Percentiles rank a stretch among this genome's conserved stretches.
Evolutionary conservation across 805 yeast species (phyloP).

Genomic region (Metschnikowia henanensis): DNA sequence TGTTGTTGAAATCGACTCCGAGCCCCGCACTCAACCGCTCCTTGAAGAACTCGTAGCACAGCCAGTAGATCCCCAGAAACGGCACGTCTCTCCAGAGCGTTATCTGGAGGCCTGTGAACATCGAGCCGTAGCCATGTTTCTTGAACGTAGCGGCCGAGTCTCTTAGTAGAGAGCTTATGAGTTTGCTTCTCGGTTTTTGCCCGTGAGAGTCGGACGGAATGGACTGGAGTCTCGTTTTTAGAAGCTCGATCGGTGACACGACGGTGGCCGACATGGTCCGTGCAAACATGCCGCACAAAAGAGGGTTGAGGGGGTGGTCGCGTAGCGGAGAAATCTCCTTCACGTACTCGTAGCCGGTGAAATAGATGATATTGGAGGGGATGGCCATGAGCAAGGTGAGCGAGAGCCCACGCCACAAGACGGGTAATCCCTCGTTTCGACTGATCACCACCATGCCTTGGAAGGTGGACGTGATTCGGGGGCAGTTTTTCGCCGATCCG

Average conservation of each 20-base stretch:
- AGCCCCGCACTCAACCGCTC: conserved; percentile 21
- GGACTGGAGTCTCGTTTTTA: conserved; percentile 90
- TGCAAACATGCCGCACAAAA: conserved; percentile 84
- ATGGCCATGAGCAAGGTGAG: conserved; percentile 84
- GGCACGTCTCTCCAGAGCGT: conserved; percentile 98
- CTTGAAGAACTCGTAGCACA: conserved; percentile 63
- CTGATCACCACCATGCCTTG: conserved; percentile 71
- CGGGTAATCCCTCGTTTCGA: conserved; percentile 66
- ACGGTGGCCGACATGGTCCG: conserved; percentile 79
- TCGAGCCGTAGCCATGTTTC: conserved; percentile 55
- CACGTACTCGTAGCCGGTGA: conserved; percentile 87
- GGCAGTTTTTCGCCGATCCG: conserved; percentile 37
- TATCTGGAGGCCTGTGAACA: conserved; percentile 83
- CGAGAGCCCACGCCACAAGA: conserved; percentile 89
- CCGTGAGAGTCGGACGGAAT: conserved; percentile 49
- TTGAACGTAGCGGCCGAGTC: conserved; percentile 55
- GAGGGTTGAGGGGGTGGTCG: conserved; percentile 63
- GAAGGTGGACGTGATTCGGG: conserved; percentile 64
- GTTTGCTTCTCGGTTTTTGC: conserved; percentile 27
- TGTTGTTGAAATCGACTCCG: conserved; percentile 24
- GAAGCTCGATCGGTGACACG: conserved; percentile 83
- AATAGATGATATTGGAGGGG: conserved; percentile 91
- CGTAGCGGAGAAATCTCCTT: conserved; percentile 61
- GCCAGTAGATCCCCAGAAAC: conserved; percentile 94
- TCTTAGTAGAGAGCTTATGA: conserved; percentile 46